Evolutionary conservation across 148 eudicot species (phyloP), one percentile per base, ranked within the genome.

Genomic region (Dianthus caryophyllus): DNA sequence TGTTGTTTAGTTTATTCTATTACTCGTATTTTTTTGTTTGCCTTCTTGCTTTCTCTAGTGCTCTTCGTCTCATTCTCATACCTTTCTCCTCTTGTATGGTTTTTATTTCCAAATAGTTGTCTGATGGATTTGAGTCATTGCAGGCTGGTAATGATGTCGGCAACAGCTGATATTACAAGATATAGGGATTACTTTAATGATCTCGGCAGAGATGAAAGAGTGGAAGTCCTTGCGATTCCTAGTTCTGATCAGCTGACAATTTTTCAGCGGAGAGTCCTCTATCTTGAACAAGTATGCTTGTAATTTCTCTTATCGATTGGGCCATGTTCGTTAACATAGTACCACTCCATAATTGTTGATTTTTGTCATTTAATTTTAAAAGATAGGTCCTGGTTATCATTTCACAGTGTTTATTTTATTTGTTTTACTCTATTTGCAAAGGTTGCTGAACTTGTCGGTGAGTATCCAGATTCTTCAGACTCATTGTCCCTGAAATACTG

Each of bases 81-180:
- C 29, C 38, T 44, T 46, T 22, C 39, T 13, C 27, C 65, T 33
- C 31, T 59, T 29, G 2, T 18, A 39, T 48, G 1, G 13, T 20
- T 63, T 24, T 29, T 36, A 4, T 65, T 22, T 29, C 36, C 36
- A 0, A 8, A 12, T 50, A 13, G n/a, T 58, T 18, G 17, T 33
- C 69, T 67, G 47, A 77, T 67, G 61, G 38, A 29, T 27, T 54
- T 63, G 17, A 38, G 9, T 30, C 70, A 64, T 71, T 82, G 30
- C 84, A 93, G 98, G 88, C 80, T 93, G 74, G 98, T 90, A 39
- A 78, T 93, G 88, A 93, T 90, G 98, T 93, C 98, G 51, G 98
- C 98, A 17, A 93, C 98, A 62, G 96, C 97, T 65, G 96, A 93
- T 78, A 81, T 88, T 71, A 60, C 92, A 33, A 84, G 88, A 80